Evolutionary conservation across 805 yeast species (phyloP), one percentile per base, ranked within the genome.

Genomic region (Jamesozyma hellenica): DNA sequence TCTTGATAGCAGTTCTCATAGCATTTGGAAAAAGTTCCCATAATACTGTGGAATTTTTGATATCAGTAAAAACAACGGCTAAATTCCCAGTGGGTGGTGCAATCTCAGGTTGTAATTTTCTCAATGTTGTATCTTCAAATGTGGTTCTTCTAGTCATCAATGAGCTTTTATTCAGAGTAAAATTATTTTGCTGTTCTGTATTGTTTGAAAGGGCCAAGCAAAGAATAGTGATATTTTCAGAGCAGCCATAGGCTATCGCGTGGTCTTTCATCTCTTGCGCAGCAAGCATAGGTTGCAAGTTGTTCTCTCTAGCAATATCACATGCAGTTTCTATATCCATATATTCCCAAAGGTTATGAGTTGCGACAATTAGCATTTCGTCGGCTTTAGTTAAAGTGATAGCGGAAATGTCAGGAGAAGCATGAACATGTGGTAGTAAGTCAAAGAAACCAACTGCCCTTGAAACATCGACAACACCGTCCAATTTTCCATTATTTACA

Each of bases 61-160:
- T 92, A 73, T 92, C 99, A 0, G 99, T 92, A 63, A 92, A 92
- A 1, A 90, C 96, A 75, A 92, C 80, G 0, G 98, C 96, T 36
- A 92, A 66, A 37, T 86, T 87, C 2, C 97, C 97, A 5, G 80
- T 79, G 2, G 99, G 99, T 2, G 98, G 96, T 9, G 82, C 79
- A 42, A 92, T 88, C 55, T 92, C 98, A 31, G 81, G 83, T 44
- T 85, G 94, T 40, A 87, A 66, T 53, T 94, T 75, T 51, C 95
- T 77, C 49, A 88, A 67, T 2, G 79, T 73, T 0, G 94, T 75
- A 59, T 88, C 96, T 37, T 79, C 86, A 67, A 47, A 76, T 53
- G 60, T 74, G 35, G 71, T 79, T 45, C 76, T 68, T 52, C 75
- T 66, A 32, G 75, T 61, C 42, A 49, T 64, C 47, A 48, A 63